Conservation (phyloP, 1,284 basidiomycete genomes). For the Entoloma clypeatum region DNA sequence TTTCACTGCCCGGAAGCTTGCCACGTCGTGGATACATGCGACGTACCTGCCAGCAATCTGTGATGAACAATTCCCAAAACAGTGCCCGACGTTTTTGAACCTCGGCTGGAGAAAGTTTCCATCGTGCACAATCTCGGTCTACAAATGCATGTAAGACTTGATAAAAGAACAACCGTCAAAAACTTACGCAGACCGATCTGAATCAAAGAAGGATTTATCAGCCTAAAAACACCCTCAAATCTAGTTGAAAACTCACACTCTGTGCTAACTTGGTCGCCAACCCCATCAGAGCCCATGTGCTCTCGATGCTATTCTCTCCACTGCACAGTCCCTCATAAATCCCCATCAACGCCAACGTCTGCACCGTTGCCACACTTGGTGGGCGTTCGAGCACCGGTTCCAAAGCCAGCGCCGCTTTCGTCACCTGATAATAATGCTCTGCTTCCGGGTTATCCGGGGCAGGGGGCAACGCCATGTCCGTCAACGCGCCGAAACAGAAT, state of each 20-base stretch:
- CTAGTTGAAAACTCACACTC: conserved; percentile 43
- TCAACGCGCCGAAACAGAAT: conserved; percentile 55
- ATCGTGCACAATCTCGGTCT: conserved; percentile 70
- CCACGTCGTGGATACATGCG: neutral
- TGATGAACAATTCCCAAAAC: conserved; percentile 71
- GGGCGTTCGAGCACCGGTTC: conserved; percentile 65
- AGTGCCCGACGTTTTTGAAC: conserved; percentile 66
- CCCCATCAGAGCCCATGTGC: conserved; percentile 58
- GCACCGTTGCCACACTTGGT: conserved; percentile 64
- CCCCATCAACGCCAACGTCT: conserved; percentile 60
- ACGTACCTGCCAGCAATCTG: conserved; percentile 63
- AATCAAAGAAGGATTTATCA: conserved; percentile 11
- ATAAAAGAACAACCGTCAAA: conserved; percentile 3
- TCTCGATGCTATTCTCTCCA: conserved; percentile 57
- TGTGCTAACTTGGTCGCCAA: conserved; percentile 60
- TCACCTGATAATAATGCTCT: conserved; percentile 50
- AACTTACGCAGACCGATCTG: conserved; percentile 64
- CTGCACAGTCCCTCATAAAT: conserved; percentile 62
- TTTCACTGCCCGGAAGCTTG: too few relatives aligned
- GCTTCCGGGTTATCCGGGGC: conserved; percentile 50
- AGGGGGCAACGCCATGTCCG: conserved; percentile 44
- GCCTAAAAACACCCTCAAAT: conserved; percentile 12
- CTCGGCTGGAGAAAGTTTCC: conserved; percentile 54
- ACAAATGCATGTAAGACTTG: conserved; percentile 10
- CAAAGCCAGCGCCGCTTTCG: conserved; percentile 57